Evolutionary conservation across 1,284 basidiomycete genomes (phyloP).

Genomic region (Cystobasidiaceae sp.): DNA sequence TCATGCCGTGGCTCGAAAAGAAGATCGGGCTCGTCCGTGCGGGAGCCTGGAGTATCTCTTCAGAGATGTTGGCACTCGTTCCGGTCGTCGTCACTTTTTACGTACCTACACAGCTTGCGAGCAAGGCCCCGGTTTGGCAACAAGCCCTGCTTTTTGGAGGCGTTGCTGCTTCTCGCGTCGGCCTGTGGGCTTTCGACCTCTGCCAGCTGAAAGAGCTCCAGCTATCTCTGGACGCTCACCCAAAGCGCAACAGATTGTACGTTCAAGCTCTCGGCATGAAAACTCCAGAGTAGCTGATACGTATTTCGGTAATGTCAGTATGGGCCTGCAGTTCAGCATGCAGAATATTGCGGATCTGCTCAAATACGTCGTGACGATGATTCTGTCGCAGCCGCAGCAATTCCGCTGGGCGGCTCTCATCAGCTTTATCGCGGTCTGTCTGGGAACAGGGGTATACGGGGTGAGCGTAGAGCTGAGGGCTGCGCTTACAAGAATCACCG

Average conservation of each 20-base stretch:
- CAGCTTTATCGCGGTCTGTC: conserved; percentile 44
- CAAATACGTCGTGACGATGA: conserved; percentile 42
- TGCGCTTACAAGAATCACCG: too few species aligned
- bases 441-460: conserved; percentile 38
- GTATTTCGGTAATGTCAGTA: too few species aligned
- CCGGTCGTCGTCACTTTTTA: conserved; percentile 24
- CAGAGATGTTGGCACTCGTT: conserved; percentile 5
- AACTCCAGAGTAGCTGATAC: too few species aligned
- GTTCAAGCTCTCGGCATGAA: too few species aligned
- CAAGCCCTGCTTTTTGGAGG: conserved; percentile 39
- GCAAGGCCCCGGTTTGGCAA: conserved; percentile 22
- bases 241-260: conserved; percentile 46
- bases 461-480: background rate
- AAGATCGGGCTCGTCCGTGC: conserved; percentile 50
- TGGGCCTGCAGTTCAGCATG: conserved; percentile 46
- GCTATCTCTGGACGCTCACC: conserved; percentile 46
- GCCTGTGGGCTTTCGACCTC: conserved; percentile 53
- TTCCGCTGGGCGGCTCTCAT: conserved; percentile 49
- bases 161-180: conserved; percentile 44
- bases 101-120: conserved; percentile 5
- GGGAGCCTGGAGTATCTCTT: conserved; percentile 50
- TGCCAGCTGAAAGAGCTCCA: conserved; percentile 49
- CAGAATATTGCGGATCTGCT: conserved; percentile 48
- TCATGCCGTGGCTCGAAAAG: conserved; percentile 50
- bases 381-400: conserved; percentile 35